These are phyloP conservation scores for Sporothrix sp. DNA, from an alignment of 2,329 filamentous ascomycete genomes.

Conservation along the genomic window DNA sequence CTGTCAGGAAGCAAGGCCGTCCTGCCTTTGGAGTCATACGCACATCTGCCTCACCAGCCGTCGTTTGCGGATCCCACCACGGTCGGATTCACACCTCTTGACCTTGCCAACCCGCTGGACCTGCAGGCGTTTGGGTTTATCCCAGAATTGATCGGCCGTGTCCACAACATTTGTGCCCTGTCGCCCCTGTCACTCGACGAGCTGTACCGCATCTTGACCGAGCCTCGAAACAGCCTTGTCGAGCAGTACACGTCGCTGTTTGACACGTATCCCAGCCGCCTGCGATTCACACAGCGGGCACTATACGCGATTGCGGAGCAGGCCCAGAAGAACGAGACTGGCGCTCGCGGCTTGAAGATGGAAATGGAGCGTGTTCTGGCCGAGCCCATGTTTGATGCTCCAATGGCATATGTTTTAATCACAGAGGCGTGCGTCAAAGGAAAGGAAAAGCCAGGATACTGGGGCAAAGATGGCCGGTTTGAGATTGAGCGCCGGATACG, in stretches of 20 bases:
- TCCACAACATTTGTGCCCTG: conserved; percentile 82
- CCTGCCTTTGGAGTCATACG: conserved; percentile 53
- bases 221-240: conserved; percentile 80
- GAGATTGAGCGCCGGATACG: conserved; percentile 59
- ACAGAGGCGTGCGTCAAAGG: conserved; percentile 60
- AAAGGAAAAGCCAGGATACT: conserved; percentile 49
- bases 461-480: conserved; percentile 60
- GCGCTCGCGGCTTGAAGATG: conserved; percentile 68
- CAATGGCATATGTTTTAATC: conserved; percentile 64
- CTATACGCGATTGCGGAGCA: conserved; percentile 69
- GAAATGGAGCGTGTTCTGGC: conserved; percentile 70
- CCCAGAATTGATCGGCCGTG: conserved; percentile 87
- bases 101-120: conserved; percentile 65
- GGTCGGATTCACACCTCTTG: conserved; percentile 47
- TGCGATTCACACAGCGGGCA: conserved; percentile 74
- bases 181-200: conserved; percentile 58
- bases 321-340: conserved; percentile 55
- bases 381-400: conserved; percentile 74
- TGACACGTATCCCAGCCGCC: conserved; percentile 63
- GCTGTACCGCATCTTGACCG: conserved; percentile 80
- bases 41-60: conserved; percentile 47
- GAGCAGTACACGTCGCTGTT: conserved; percentile 87
- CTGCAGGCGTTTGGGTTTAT: conserved; percentile 84
- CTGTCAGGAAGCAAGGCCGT: conserved; percentile 43
- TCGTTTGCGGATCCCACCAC: conserved; percentile 23